Base-by-base conservation (phyloP, 1,139 yeast species). In the Yamadazyma diospyri region DNA sequence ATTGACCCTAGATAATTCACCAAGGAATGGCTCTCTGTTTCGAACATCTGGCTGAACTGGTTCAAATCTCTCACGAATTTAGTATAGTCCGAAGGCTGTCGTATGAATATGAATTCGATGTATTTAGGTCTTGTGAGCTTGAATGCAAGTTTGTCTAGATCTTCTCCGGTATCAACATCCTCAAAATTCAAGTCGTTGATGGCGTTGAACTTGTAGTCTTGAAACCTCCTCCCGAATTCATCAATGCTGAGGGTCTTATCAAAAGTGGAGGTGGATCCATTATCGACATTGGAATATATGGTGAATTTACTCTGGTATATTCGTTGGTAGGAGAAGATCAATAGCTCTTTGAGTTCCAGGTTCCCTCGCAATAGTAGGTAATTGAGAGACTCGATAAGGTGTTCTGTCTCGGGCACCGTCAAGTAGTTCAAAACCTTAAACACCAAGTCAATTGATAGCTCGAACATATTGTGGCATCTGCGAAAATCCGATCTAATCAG, bases 21-120 rank as follows among this genome's bases (percentile, higher is more conserved):
- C 22, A 32, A 43, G 16, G n/a, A 27, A 29, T 18, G 31, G 33
- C 20, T 37, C 25, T 10, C 36, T 28, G 18, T 39, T 23, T 53
- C 55, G 14, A 59, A 37, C 22, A 60, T 28, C 3, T 33, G 32
- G 37, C 51, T 52, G 30, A 63, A 53, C n/a, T 36, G 33, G 33
- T 52, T 43, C 16, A 64, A 47, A 28, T 57, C 51, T 11, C 39
- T 40, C 4, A 60, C 50, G 33, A 59, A 62, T 3, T 40, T 38
- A 12, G 43, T 42, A 35, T 60, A 64, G 37, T 63, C 71, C 25
- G 53, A 48, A 6, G 51, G 46, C 17, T 46, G 48, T 22, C 69
- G 39, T 12, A 53, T 44, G 34, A 64, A 59, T 12, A 44, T 40
- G 35, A 64, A 58, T 34, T 52, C 58, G 5, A 63, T 35, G 16